Percentiles rank a stretch among this genome's conserved stretches.
Conservation (phyloP, 2,329 filamentous ascomycete genomes). For the Pseudocercospora fuligena region DNA sequence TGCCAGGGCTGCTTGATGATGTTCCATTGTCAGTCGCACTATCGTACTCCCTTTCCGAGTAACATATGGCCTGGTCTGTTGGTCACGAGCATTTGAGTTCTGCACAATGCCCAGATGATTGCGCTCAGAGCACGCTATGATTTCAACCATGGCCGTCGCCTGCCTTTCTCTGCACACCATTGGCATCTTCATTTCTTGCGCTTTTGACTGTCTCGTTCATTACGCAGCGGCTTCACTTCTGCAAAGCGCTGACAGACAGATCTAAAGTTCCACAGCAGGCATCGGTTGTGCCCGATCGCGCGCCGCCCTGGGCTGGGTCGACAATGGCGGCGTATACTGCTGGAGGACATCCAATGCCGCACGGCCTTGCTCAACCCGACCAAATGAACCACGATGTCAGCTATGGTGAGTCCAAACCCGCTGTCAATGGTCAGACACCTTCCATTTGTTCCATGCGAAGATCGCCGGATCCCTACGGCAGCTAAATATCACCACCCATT, state of each 20-base stretch:
- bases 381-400: slow-evolving; percentile 19
- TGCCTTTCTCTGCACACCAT: slow-evolving; percentile 6
- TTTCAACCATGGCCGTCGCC: slow-evolving; percentile 12
- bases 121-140: slow-evolving; percentile 8
- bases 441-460: no score
- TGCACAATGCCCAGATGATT: slow-evolving; percentile 14
- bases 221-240: neutral
- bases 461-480: no score
- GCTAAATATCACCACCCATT: no score
- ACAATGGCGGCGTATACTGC: slow-evolving; percentile 27
- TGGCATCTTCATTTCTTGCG: neutral
- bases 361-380: slow-evolving; percentile 22
- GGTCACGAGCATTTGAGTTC: slow-evolving; percentile 28
- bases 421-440: no score
- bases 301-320: neutral
- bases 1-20: slow-evolving; percentile 7
- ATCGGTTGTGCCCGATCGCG: neutral
- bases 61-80: slow-evolving; percentile 23
- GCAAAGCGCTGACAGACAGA: slow-evolving; percentile 4
- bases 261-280: neutral
- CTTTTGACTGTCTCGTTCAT: no score
- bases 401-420: slow-evolving; percentile 20
- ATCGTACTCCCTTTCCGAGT: slow-evolving; percentile 22
- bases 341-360: slow-evolving; percentile 20
- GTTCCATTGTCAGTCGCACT: slow-evolving; percentile 21